phyloP scores from a whole-genome alignment of 805 yeast genomes.

The Saccharomyces eubayanus region DNA sequence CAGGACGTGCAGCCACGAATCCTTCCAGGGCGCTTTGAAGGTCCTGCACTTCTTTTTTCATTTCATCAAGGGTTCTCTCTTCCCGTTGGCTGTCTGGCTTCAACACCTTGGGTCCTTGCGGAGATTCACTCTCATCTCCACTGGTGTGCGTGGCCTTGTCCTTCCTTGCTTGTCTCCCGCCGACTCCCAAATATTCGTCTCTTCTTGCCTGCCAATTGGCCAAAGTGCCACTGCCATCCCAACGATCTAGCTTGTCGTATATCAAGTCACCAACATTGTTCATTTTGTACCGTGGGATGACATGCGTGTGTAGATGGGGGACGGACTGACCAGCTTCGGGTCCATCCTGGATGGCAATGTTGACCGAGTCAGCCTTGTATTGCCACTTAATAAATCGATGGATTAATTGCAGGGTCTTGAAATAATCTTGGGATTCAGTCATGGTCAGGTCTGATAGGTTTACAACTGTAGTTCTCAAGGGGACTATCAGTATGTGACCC shows the following conservation, averaged over 20 bases:
- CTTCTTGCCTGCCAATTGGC: constrained; percentile 29
- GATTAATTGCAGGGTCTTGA: constrained; percentile 62
- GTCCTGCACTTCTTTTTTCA: constrained; percentile 64
- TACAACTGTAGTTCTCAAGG: constrained; percentile 52
- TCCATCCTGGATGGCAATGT: constrained; percentile 94
- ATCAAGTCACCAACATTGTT: constrained; percentile 64
- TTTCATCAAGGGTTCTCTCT: constrained; percentile 51
- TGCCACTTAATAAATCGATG: constrained; percentile 55
- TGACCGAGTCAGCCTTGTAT: constrained; percentile 75
- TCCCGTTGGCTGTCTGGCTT: constrained; percentile 46
- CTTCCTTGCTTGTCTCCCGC: constrained; percentile 19
- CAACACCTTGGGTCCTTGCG: constrained; percentile 1
- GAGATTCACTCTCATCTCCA: constrained; percentile 18
- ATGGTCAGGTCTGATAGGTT: constrained; percentile 60
- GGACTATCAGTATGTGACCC: constrained; percentile 88
- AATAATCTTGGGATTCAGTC: constrained; percentile 72
- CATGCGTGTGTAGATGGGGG: constrained; percentile 89
- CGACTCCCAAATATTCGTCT: constrained; percentile 16
- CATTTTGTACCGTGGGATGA: constrained; percentile 69
- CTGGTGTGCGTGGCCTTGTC: constrained; percentile 14
- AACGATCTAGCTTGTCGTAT: constrained; percentile 59
- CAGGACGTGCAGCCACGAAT: constrained; percentile 11
- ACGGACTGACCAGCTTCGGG: constrained; percentile 94
- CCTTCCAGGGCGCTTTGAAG: constrained; percentile 35
- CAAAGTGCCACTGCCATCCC: constrained; percentile 32